Base-by-base conservation (phyloP, 2,329 filamentous ascomycete species). In the Fusarium scirpi region DNA sequence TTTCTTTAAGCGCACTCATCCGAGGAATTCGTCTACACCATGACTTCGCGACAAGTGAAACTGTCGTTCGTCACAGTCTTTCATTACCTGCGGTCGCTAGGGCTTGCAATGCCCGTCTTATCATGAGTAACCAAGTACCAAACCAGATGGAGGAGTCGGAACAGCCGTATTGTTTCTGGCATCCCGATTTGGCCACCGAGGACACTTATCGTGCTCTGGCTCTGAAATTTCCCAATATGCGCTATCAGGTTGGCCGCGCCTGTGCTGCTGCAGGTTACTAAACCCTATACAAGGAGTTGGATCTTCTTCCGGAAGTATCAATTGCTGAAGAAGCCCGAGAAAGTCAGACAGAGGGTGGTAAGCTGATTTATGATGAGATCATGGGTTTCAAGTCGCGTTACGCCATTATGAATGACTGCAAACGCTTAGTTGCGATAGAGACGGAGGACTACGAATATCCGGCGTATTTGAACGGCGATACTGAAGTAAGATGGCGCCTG, bases 81-180 rank as follows among this genome's bases (percentile, higher is more conserved):
- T 27, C 20, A 1, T 15, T 48, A 34, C 20, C 55, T 43, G 12
- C 8, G 15, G 3, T 63, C 5, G 30, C 43, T 12, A 38, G 34
- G 10, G 58, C 58, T 5, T 68, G 55, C 5, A 79, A 81, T 62
- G 79, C 80, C 8, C 73, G 79, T 20, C 58, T 69, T 9, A 80
- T 80, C 52, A 82, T 82, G 78, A 81, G 78, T 67, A 76, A 78
- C 25, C 54, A 32, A 2, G 70, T 82, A 12, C 80, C 78, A 1
- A 54, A 75, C 15, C 76, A 65, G 48, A n/a, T 43, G 0, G 46
- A 62, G 5, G 44, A 67, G 16, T 59, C 70, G 8, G 67, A 75
- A 6, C 60, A 72, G 2, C 81, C 80, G 1, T 83, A 83, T 67
- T 84, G 81, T 58, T 81, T 84, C 47, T 83, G 81, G 80, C 65